Percentiles rank a stretch among this genome's conserved stretches.
Evolutionary conservation across 1,284 basidiomycete genomes (phyloP).

Genomic region (Mycena sp.): DNA sequence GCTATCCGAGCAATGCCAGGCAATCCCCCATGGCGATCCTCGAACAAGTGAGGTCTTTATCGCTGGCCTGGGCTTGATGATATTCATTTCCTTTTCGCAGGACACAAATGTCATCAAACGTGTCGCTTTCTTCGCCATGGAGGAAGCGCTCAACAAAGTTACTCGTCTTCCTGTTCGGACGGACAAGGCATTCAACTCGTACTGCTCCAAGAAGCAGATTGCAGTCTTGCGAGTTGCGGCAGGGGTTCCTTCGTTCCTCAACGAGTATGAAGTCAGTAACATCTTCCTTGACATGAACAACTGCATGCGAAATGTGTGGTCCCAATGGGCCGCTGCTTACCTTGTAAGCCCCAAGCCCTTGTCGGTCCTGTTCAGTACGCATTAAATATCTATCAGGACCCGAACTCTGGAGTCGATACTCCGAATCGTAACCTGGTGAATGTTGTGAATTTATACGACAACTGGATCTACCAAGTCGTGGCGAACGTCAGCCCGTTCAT

Average conservation of each 20-base stretch:
- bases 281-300: slow-evolving; percentile 5
- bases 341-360: too few species aligned
- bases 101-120: slow-evolving; percentile 4
- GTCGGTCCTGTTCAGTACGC: too few species aligned
- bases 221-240: slow-evolving; percentile 2
- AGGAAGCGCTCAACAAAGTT: background rate
- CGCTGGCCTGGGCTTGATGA: background rate
- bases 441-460: slow-evolving; percentile 4
- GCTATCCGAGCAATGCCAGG: background rate
- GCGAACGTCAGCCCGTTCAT: slow-evolving; percentile 1
- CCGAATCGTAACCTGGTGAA: slow-evolving; percentile 4
- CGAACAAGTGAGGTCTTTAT: background rate
- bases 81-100: background rate
- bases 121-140: background rate
- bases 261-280: slow-evolving; percentile 1
- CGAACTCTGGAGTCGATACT: slow-evolving; percentile 4
- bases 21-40: slow-evolving; percentile 2
- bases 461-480: slow-evolving; percentile 9
- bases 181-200: background rate
- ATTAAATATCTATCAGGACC: too few species aligned
- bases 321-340: slow-evolving; percentile 1
- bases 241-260: slow-evolving; percentile 9
- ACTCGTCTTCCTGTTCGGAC: background rate
- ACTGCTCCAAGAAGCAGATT: slow-evolving; percentile 11
- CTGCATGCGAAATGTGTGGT: background rate